Evolutionary conservation across 2,329 filamentous ascomycete species (phyloP).

Genomic region (Cyphellophora attinorum): DNA sequence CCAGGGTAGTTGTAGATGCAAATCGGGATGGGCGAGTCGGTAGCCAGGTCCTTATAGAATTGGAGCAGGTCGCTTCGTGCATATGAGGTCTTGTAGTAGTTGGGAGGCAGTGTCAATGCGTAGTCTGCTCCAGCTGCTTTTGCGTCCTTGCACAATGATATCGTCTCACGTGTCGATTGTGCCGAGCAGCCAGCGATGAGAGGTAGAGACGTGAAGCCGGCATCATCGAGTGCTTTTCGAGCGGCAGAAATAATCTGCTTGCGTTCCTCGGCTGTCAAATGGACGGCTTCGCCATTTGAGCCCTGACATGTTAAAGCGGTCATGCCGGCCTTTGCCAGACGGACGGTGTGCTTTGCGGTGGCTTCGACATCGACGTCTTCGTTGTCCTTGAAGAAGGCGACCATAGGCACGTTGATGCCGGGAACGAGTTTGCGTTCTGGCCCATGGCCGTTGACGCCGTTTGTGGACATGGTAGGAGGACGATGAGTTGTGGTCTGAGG

Average conservation of each 20-base stretch:
- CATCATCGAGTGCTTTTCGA: constrained; percentile 57
- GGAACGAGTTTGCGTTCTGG: constrained; percentile 15
- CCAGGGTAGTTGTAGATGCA: constrained; percentile 67
- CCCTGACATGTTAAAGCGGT: constrained; percentile 68
- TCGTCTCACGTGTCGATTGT: constrained; percentile 63
- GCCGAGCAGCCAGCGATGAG: constrained; percentile 68
- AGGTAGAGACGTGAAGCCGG: constrained; percentile 54
- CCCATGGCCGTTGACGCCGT: constrained; percentile 9
- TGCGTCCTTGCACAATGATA: constrained; percentile 60
- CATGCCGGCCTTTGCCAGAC: constrained; percentile 63
- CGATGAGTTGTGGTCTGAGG: no score
- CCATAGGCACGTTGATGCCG: constrained; percentile 63
- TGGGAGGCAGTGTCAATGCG: constrained; percentile 65
- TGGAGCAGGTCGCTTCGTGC: constrained; percentile 48
- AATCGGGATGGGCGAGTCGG: constrained; percentile 51
- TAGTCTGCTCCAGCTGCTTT: constrained; percentile 62
- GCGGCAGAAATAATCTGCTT: constrained; percentile 59
- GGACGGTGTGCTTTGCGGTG: constrained; percentile 51
- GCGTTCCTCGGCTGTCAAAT: constrained; percentile 62
- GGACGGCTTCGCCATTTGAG: constrained; percentile 75
- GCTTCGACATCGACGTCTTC: constrained; percentile 59
- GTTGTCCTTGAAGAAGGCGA: constrained; percentile 60
- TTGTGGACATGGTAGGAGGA: neutral
- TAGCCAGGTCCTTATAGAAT: constrained; percentile 58
- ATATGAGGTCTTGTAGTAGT: constrained; percentile 64